Evolutionary conservation across 2,329 filamentous ascomycete genomes (phyloP).

Genomic region (Plectosphaerella plurivora): DNA sequence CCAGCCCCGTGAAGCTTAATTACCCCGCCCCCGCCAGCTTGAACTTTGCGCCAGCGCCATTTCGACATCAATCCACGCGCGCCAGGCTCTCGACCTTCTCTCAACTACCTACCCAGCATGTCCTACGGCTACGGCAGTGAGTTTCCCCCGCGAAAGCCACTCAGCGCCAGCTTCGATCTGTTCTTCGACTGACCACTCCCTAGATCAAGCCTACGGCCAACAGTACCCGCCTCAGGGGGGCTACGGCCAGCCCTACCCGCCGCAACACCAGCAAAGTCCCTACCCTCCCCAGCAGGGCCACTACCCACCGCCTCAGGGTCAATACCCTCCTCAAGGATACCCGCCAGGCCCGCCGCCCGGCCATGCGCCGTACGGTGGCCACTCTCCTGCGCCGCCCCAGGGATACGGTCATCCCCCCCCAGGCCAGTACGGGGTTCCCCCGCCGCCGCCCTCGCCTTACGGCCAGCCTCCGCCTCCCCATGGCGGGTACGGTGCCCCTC

Average conservation of each 20-base stretch:
- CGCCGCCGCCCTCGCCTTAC: slow-evolving; percentile 21
- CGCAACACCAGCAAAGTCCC: slow-evolving; percentile 21
- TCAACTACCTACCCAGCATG: too few relatives aligned
- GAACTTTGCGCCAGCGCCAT: too few relatives aligned
- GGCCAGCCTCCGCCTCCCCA: slow-evolving; percentile 18
- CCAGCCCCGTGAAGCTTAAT: too few relatives aligned
- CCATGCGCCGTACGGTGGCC: slow-evolving; percentile 19
- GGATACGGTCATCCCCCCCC: slow-evolving; percentile 25
- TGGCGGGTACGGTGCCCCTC: slow-evolving; percentile 19
- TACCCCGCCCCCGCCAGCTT: too few relatives aligned
- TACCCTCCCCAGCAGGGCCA: slow-evolving; percentile 17
- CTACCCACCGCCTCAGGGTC: slow-evolving; percentile 28
- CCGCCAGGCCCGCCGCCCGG: slow-evolving; percentile 25
- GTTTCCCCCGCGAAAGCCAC: too few relatives aligned
- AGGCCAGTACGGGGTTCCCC: slow-evolving; percentile 30
- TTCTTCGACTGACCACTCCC: slow-evolving; percentile 9
- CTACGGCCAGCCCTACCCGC: slow-evolving; percentile 26
- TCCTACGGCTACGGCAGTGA: too few relatives aligned
- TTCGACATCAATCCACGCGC: too few relatives aligned
- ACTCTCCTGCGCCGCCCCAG: slow-evolving; percentile 18
- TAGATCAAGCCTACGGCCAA: slow-evolving; percentile 33
- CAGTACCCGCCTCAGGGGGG: slow-evolving; percentile 26
- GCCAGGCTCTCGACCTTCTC: too few relatives aligned
- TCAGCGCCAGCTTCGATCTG: too few relatives aligned
- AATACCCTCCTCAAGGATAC: slow-evolving; percentile 27